A percentile compares a stretch with the other conserved stretches of the same genome.
These are phyloP conservation scores for Penicillium decumbens DNA, from an alignment of 2,329 filamentous ascomycete species.

Conservation along the genomic window DNA sequence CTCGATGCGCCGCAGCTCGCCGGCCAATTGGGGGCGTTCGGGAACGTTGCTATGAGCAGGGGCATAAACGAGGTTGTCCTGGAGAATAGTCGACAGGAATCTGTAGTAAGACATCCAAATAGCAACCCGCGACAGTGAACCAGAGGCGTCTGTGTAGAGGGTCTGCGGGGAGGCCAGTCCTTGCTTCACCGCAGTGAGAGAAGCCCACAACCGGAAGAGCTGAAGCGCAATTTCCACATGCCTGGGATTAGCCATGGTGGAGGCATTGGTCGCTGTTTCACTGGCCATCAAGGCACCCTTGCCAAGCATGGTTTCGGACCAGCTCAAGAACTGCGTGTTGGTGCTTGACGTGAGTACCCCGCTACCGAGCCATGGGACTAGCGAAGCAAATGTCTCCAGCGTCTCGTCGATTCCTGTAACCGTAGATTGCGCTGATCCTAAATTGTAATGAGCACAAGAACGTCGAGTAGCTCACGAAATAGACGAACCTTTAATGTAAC, in stretches of 20 bases:
- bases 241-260: slow-evolving; percentile 20
- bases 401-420: slow-evolving; percentile 52
- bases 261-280: slow-evolving; percentile 39
- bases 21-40: slow-evolving; percentile 60
- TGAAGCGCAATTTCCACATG: slow-evolving; percentile 41
- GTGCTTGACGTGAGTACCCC: slow-evolving; percentile 40
- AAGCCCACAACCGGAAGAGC: slow-evolving; percentile 47
- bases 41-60: slow-evolving; percentile 31
- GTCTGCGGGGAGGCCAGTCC: slow-evolving; percentile 17
- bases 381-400: slow-evolving; percentile 61
- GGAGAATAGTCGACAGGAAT: slow-evolving; percentile 70
- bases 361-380: slow-evolving; percentile 56
- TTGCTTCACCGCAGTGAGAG: slow-evolving; percentile 36
- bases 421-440: slow-evolving; percentile 47
- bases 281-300: slow-evolving; percentile 68
- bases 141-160: slow-evolving; percentile 18
- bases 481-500: slow-evolving; percentile 68
- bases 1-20: slow-evolving; percentile 76
- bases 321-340: slow-evolving; percentile 65
- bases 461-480: slow-evolving; percentile 1
- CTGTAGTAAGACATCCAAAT: slow-evolving; percentile 86
- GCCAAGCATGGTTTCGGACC: slow-evolving; percentile 73
- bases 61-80: slow-evolving; percentile 45
- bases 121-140: slow-evolving; percentile 36
- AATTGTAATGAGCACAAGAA: slow-evolving; percentile 10